phyloP scores from a whole-genome alignment of 306 rosid genomes.

The Cucurbita maxima region DNA sequence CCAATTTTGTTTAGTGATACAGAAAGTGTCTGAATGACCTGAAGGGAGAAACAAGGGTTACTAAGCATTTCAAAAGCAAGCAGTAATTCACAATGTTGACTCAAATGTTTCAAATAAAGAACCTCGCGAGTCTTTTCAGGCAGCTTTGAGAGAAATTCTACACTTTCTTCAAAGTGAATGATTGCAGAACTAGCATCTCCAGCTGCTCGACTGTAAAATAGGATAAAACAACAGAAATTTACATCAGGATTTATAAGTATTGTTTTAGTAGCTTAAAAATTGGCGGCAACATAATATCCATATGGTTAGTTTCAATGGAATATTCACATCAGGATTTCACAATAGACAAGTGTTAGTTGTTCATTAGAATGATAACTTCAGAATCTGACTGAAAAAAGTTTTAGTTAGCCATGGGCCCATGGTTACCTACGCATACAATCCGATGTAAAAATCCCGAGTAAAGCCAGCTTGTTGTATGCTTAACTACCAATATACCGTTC shows the following conservation, averaged over 20 bases:
- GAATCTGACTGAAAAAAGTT: background rate
- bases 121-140: constrained; percentile 73
- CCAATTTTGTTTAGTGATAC: constrained; percentile 96
- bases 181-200: constrained; percentile 72
- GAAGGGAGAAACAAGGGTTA: constrained; percentile 2
- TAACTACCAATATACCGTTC: background rate
- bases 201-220: constrained; percentile 64
- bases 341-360: background rate
- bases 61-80: background rate
- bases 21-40: constrained; percentile 83
- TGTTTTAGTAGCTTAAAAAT: background rate
- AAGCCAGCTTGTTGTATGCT: background rate
- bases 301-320: background rate
- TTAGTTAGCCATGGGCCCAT: background rate
- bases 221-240: background rate
- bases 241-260: background rate
- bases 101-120: constrained; percentile 13
- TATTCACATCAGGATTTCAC: background rate
- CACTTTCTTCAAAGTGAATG: constrained; percentile 72
- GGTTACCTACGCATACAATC: background rate
- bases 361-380: background rate
- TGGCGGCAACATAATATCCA: too few species aligned
- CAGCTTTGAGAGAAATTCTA: constrained; percentile 71
- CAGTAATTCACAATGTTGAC: background rate
- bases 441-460: background rate